phyloP scores from a whole-genome alignment of 2,329 filamentous ascomycete genomes.

The Ceratocystis papillata region DNA sequence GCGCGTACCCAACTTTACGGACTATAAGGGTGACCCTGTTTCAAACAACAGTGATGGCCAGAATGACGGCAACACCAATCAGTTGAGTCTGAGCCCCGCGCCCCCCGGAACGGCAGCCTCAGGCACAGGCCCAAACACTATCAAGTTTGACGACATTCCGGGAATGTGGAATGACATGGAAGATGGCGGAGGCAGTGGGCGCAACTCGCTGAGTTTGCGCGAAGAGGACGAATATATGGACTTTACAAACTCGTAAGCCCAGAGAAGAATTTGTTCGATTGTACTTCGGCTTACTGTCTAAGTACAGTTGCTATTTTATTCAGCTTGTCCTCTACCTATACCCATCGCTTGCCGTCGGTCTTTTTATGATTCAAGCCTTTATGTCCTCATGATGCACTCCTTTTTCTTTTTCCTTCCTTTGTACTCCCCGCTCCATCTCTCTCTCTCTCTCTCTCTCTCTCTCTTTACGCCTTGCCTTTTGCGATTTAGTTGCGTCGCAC shows the following conservation, averaged over 20 bases:
- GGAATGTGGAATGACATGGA: conserved; percentile 54
- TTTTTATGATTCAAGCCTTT: background rate
- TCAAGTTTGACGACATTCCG: conserved; percentile 41
- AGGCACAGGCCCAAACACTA: background rate
- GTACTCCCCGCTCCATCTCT: background rate
- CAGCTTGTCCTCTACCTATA: background rate
- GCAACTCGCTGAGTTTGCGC: conserved; percentile 63
- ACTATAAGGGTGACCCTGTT: conserved; percentile 66
- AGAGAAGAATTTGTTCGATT: no score
- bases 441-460: background rate
- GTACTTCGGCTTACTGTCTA: background rate
- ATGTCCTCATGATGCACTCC: background rate
- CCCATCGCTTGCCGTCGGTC: background rate
- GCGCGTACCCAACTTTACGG: conserved; percentile 85
- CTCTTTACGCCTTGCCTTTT: conserved; percentile 7
- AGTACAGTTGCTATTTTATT: background rate
- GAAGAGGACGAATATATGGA: conserved; percentile 96
- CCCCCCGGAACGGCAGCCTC: background rate
- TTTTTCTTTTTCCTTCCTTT: background rate
- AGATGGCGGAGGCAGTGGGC: conserved; percentile 61
- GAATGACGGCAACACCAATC: conserved; percentile 25
- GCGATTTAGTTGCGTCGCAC: conserved; percentile 7
- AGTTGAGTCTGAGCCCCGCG: conserved; percentile 13
- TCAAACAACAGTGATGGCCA: conserved; percentile 36
- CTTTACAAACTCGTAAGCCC: conserved; percentile 36